Conservation (phyloP, 352 stramenopile genomes). For the Pythium sp. region DNA sequence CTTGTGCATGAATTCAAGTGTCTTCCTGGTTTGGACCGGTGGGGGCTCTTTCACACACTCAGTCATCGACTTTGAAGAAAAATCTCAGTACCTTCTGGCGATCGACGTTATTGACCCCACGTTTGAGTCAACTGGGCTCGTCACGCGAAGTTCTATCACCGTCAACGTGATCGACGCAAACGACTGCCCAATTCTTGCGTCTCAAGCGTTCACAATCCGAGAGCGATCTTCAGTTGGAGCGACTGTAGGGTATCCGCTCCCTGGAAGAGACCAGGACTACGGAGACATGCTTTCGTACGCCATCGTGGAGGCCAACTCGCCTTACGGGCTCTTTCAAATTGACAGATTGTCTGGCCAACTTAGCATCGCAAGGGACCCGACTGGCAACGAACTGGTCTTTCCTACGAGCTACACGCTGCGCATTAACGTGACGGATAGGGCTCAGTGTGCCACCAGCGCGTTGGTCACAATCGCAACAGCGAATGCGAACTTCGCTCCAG, state of each 20-base stretch:
- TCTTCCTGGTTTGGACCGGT: constrained; percentile 9
- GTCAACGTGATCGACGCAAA: constrained; percentile 49
- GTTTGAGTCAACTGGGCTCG: constrained; percentile 27
- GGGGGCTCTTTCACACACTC: background rate
- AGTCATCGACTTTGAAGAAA: constrained; percentile 35
- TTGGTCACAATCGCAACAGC: constrained; percentile 31
- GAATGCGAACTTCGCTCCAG: constrained; percentile 50
- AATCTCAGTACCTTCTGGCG: constrained; percentile 27
- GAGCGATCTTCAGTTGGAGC: constrained; percentile 29
- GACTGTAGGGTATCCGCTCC: constrained; percentile 49
- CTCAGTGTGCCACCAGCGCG: constrained; percentile 24
- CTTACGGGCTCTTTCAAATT: constrained; percentile 35
- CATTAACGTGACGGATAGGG: constrained; percentile 43
- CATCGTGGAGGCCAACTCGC: constrained; percentile 26
- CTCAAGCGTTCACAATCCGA: constrained; percentile 39
- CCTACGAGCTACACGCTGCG: constrained; percentile 28
- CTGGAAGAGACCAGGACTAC: constrained; percentile 48
- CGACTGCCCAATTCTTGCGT: constrained; percentile 45
- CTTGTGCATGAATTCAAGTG: background rate
- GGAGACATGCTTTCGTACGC: constrained; percentile 43
- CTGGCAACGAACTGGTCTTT: constrained; percentile 34
- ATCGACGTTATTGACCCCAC: constrained; percentile 37
- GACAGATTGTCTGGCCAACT: constrained; percentile 49
- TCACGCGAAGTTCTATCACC: constrained; percentile 20
- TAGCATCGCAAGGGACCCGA: constrained; percentile 26